Evolutionary conservation across 306 rosid genomes (phyloP).

Genomic region (Cotoneaster glaucophyllus): DNA sequence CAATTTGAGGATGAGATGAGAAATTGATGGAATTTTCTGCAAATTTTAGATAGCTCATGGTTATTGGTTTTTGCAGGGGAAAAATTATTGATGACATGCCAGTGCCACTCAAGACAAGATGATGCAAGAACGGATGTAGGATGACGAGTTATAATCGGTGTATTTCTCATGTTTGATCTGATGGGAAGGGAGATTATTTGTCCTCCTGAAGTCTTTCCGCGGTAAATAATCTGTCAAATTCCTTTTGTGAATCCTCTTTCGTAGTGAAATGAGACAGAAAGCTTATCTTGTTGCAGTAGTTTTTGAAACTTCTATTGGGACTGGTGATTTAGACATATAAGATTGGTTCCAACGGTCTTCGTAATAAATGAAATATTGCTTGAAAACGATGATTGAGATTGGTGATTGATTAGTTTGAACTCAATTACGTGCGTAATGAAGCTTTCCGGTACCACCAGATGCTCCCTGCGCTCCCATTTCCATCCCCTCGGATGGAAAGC

Average conservation of each 20-base stretch:
- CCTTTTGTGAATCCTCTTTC: not conserved
- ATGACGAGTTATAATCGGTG: not conserved
- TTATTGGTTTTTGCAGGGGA: slow-evolving; percentile 46
- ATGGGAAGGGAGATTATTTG: not conserved
- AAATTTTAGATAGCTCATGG: not conserved
- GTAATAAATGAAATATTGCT: no score
- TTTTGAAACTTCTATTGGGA: no score
- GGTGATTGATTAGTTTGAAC: not conserved
- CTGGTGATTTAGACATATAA: no score
- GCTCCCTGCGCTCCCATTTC: no score
- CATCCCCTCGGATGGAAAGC: no score
- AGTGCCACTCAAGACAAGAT: not conserved
- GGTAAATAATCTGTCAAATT: slow-evolving; percentile 1
- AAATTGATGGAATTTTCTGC: not conserved
- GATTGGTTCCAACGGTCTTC: no score
- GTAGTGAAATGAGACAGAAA: not conserved
- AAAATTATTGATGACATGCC: slow-evolving; percentile 22
- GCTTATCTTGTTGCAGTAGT: not conserved
- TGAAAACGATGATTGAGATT: not conserved
- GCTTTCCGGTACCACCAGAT: no score
- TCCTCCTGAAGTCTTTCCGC: not conserved
- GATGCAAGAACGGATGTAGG: not conserved
- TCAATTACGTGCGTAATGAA: no score
- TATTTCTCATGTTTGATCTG: not conserved
- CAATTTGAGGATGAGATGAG: not conserved